Conservation (phyloP, 2,329 filamentous ascomycete genomes). For the Decorospora gaudefroyi region DNA sequence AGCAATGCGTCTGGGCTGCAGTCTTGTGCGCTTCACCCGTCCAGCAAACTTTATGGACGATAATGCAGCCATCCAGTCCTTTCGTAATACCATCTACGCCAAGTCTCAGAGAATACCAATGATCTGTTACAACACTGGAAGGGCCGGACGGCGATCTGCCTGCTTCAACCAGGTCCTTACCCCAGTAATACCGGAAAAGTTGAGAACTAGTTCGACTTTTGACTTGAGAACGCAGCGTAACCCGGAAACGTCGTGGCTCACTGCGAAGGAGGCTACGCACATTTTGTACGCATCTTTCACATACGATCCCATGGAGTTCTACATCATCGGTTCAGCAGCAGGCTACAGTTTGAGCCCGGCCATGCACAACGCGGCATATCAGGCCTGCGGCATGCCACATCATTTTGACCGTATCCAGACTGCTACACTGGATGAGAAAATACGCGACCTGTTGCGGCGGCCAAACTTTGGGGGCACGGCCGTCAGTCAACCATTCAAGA, state of each 20-base stretch:
- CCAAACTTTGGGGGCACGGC: conserved; percentile 72
- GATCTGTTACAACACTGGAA: conserved; percentile 68
- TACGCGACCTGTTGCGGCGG: conserved; percentile 65
- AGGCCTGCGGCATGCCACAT: conserved; percentile 69
- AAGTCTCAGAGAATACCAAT: conserved; percentile 57
- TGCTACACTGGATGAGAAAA: conserved; percentile 58
- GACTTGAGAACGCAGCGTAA: conserved; percentile 44
- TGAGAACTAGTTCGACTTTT: conserved; percentile 44
- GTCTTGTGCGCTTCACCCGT: conserved; percentile 65
- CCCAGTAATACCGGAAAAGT: conserved; percentile 60
- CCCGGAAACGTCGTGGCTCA: conserved; percentile 57
- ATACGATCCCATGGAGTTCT: conserved; percentile 70
- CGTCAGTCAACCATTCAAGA: conserved; percentile 73
- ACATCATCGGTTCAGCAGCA: conserved; percentile 74
- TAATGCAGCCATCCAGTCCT: conserved; percentile 63
- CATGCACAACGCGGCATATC: conserved; percentile 74
- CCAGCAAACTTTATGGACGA: conserved; percentile 62
- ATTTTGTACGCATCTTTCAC: conserved; percentile 69
- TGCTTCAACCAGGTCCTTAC: conserved; percentile 69
- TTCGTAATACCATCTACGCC: conserved; percentile 57
- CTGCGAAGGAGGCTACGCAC: conserved; percentile 65
- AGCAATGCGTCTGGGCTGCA: conserved; percentile 62
- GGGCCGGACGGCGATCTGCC: conserved; percentile 64
- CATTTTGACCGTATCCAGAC: conserved; percentile 66
- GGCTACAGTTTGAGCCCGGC: conserved; percentile 74